Evolutionary conservation across 495 filamentous ascomycete genomes (phyloP).

Genomic region (Penicillium riverlandense): DNA sequence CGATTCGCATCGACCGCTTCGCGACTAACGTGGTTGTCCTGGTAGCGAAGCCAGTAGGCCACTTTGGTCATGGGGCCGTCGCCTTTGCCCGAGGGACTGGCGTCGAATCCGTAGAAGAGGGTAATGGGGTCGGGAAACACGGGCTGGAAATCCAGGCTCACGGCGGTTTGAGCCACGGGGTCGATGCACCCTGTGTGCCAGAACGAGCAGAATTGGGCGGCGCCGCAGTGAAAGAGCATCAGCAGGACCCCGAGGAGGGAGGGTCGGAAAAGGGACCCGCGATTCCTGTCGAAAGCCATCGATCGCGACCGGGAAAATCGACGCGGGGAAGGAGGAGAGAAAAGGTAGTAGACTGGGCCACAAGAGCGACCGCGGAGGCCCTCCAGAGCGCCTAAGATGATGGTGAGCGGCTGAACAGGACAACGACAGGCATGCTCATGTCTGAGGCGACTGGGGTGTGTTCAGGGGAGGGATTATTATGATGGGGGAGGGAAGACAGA

Average conservation of each 20-base stretch:
- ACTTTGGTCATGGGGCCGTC: conserved; percentile 34
- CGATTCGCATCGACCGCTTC: conserved; percentile 28
- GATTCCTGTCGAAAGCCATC: conserved; percentile 14
- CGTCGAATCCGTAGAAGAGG: conserved; percentile 36
- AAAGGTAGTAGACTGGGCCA: not conserved
- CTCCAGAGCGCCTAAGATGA: conserved; percentile 15
- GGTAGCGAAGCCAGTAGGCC: conserved; percentile 35
- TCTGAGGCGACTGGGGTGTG: not conserved
- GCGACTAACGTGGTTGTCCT: conserved; percentile 21
- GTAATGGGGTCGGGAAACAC: conserved; percentile 30
- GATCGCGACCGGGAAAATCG: not conserved
- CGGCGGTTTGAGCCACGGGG: conserved; percentile 34
- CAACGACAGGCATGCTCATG: conserved; percentile 16
- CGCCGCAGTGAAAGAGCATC: conserved; percentile 10
- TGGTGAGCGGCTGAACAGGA: conserved; percentile 7
- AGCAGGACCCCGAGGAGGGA: conserved; percentile 14
- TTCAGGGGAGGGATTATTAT: not conserved
- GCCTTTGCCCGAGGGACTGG: conserved; percentile 23
- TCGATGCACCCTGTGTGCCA: conserved; percentile 36
- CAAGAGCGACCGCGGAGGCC: conserved; percentile 14
- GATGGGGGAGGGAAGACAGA: conserved; percentile 1
- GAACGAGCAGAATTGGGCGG: conserved; percentile 34
- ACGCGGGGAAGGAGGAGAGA: too few species aligned
- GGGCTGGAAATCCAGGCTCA: conserved; percentile 29
- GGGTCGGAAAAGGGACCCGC: conserved; percentile 10